These are phyloP conservation scores for Salix viminalis DNA, from an alignment of 345 rosid species.

Conservation along the genomic window DNA sequence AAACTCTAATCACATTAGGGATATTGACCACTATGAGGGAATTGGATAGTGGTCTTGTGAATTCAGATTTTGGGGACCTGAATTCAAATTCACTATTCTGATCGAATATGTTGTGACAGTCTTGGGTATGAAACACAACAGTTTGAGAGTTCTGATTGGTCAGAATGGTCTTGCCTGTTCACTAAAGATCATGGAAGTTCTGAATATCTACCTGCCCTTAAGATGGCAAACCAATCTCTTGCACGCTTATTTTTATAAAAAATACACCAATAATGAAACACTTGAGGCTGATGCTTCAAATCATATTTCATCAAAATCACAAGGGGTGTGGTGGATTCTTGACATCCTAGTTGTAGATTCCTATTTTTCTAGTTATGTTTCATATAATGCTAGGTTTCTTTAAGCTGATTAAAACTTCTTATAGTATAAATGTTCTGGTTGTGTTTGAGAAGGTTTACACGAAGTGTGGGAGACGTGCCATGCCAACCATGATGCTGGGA, in stretches of 20 bases:
- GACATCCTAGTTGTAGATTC: background rate
- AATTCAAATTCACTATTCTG: background rate
- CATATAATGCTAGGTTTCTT: background rate
- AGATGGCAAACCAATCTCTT: background rate
- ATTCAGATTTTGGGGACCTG: background rate
- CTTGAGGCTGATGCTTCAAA: background rate
- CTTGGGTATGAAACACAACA: background rate
- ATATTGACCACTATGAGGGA: background rate
- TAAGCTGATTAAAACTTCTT: background rate
- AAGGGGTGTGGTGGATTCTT: background rate
- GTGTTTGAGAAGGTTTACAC: constrained; percentile 66
- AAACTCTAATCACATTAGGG: background rate
- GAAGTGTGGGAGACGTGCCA: constrained; percentile 86
- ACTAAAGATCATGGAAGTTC: background rate
- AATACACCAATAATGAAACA: background rate
- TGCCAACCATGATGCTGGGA: constrained; percentile 97
- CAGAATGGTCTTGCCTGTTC: background rate
- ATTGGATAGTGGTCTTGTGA: background rate
- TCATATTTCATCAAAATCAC: background rate
- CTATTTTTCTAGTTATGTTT: background rate
- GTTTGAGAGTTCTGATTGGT: background rate
- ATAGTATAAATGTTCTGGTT: background rate
- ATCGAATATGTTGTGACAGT: background rate
- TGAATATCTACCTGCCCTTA: background rate
- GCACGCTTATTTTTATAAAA: background rate